Evolutionary conservation across 176 grass and related monocot species (phyloP), one percentile per base, ranked within the genome.

Genomic region (Aegilops sharonensis): DNA sequence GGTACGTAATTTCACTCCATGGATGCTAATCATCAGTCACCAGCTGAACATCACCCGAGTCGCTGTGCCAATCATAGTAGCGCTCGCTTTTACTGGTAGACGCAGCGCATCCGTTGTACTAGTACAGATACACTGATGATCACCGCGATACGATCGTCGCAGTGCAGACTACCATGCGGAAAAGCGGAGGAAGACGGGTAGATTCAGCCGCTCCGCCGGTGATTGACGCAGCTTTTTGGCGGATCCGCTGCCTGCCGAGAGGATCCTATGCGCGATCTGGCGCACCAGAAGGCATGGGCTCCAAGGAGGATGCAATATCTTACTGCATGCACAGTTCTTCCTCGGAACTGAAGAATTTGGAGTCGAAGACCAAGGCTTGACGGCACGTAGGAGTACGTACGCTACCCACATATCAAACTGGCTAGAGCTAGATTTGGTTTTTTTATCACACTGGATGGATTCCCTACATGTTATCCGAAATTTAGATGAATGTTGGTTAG

Each of bases 181-280:
- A 82, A 75, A 57, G 78, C 15, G 18, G 60, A 18, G 23, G 17
- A 68, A 42, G n/a, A 24, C 3, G 15, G 30, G 37, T 18, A 31
- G 72, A 76, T 76, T 60, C 27, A 25, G 21, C 35, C 9, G 18
- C 6, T 25, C 67, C 67, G 79, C 82, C 80, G 88, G 50, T 67
- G 48, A 81, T 83, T 65, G 88, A 68, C 34, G 42, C 74, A 42
- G 20, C 61, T 91, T 80, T 91, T 63, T 47, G n/a, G 21, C 68
- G n/a, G 68, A 68, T 91, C 70, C 56, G 85, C 39, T 50, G 61
- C 74, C 80, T 84, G 61, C 85, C 3, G 52, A 8, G 81, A 70
- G 77, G 81, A 81, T 91, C 85, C 82, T 77, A 88, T 75, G 71
- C 23, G 70, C 43, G 62, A 39, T 80, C 52, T 24, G 54, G 68